Conservation (phyloP, 2,329 filamentous ascomycete genomes). For the Magnaporthiopsis poae region DNA sequence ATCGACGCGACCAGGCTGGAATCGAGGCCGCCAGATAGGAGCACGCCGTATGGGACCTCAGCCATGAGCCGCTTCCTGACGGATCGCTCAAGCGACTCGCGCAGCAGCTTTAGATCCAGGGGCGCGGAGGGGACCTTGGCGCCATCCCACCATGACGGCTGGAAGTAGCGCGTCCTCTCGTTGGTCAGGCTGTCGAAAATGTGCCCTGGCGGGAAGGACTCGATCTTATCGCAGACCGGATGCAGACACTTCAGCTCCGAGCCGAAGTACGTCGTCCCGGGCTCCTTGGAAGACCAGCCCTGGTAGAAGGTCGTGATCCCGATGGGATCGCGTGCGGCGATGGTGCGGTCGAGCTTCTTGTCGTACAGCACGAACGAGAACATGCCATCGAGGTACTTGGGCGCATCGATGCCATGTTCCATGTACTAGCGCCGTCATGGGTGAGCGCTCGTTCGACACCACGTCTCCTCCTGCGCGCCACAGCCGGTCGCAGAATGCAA, state of each 20-base stretch:
- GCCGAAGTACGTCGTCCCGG: slow-evolving; percentile 83
- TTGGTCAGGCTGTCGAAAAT: slow-evolving; percentile 90
- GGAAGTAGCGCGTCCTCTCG: slow-evolving; percentile 75
- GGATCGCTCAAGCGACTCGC: slow-evolving; percentile 75
- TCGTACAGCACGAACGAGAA: slow-evolving; percentile 98
- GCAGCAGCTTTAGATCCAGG: slow-evolving; percentile 71
- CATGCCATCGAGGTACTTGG: slow-evolving; percentile 94
- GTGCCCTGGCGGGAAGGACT: slow-evolving; percentile 88
- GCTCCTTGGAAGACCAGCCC: slow-evolving; percentile 75
- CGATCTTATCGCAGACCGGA: slow-evolving; percentile 88
- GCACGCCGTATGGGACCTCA: slow-evolving; percentile 92
- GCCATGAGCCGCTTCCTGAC: slow-evolving; percentile 97
- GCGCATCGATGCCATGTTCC: slow-evolving; percentile 83
- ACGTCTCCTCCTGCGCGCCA: background rate
- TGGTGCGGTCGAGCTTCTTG: slow-evolving; percentile 81
- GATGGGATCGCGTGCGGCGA: slow-evolving; percentile 92
- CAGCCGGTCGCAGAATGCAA: background rate
- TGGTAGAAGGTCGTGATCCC: slow-evolving; percentile 97
- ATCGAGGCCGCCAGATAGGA: slow-evolving; percentile 89
- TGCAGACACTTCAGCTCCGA: slow-evolving; percentile 92
- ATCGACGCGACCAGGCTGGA: slow-evolving; percentile 92
- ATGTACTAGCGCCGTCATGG: slow-evolving; percentile 54
- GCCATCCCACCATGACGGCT: slow-evolving; percentile 87
- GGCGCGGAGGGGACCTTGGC: slow-evolving; percentile 67
- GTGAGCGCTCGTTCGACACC: background rate